Evolutionary conservation across 345 rosid genomes (phyloP), one percentile per base, ranked within the genome.

Genomic region (Linum usitatissimum): DNA sequence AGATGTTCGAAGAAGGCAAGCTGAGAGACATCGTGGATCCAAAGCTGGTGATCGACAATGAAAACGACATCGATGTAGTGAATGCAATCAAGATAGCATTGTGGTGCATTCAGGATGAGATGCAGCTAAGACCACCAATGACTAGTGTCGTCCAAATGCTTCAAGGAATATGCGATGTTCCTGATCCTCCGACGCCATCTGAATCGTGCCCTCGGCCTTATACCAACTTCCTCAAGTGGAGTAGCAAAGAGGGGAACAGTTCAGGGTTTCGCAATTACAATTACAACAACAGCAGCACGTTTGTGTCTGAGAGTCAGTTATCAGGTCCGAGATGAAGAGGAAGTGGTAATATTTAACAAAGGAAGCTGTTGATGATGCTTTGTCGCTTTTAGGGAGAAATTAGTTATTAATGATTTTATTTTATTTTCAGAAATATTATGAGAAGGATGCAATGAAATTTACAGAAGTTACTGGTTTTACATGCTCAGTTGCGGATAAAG

Each of bases 101-200:
- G 14, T 83, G 84, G 81, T 83, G 84, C 64, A 65, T 80, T 61
- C 87, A 83, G 69, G 83, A 75, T 18, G 81, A 80, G 21, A 80
- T 78, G 81, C 71, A 63, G 18, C 20, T 67, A 53, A 74, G 87
- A 60, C 87, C 87, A 3, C 66, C 81, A 0, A 83, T 83, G 87
- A 70, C 75, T n/a, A 78, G 63, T 67, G 87, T 83, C 19, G 83
- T 80, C 18, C 87, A 78, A 70, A 80, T 83, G 84, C 87, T 83
- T 9, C 81, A 80, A 67, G 81, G 87, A 48, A 53, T 74, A 3
- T 76, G 76, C 18, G 60, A 12, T 3, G 81, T 71, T 39, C 81
- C 84, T 51, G 60, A 71, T 21, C 80, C 80, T 4, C 78, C 77
- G 9, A 36, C 56, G 31, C 63, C 78, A 18, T 57, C 71, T 20